phyloP scores from a whole-genome alignment of 257 asterid genomes.

The Paraleonurus japonicus region DNA sequence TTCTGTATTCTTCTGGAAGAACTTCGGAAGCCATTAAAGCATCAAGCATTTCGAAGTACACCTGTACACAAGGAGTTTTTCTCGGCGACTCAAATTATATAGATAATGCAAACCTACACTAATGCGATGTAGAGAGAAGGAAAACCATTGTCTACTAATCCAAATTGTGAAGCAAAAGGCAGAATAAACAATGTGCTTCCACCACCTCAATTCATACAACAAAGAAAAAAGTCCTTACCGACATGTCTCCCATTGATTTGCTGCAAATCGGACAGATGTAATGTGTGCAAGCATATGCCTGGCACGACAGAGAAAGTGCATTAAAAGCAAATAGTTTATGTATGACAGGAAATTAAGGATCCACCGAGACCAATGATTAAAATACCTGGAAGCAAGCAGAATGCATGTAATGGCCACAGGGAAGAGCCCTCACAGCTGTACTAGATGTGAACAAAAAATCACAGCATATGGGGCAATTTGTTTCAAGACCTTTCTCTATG shows the following conservation, averaged over 20 bases:
- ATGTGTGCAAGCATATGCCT: slow-evolving; percentile 91
- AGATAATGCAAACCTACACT: background rate
- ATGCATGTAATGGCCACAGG: slow-evolving; percentile 93
- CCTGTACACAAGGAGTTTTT: slow-evolving; percentile 37
- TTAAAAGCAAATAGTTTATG: background rate
- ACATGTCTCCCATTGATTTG: slow-evolving; percentile 96
- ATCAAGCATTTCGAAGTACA: slow-evolving; percentile 85
- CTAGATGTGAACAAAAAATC: slow-evolving; percentile 88
- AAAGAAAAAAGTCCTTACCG: slow-evolving; percentile 47
- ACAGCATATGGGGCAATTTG: slow-evolving; percentile 88
- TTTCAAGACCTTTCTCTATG: slow-evolving; percentile 86
- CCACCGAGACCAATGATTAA: background rate
- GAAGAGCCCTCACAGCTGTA: slow-evolving; percentile 78
- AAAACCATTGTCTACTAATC: background rate
- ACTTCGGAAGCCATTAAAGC: slow-evolving; percentile 82
- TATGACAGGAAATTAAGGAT: background rate
- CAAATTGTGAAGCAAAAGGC: too few species aligned
- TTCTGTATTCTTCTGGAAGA: slow-evolving; percentile 79
- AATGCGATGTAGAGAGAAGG: too few species aligned
- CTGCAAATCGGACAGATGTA: slow-evolving; percentile 89
- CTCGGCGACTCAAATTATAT: background rate
- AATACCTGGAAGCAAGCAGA: slow-evolving; percentile 72
- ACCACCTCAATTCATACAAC: background rate
- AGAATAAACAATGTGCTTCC: too few species aligned
- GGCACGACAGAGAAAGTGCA: background rate